Percentiles rank a stretch among this genome's conserved stretches.
phyloP scores from a whole-genome alignment of 2,329 filamentous ascomycete genomes.

The Aphanocladium album region DNA sequence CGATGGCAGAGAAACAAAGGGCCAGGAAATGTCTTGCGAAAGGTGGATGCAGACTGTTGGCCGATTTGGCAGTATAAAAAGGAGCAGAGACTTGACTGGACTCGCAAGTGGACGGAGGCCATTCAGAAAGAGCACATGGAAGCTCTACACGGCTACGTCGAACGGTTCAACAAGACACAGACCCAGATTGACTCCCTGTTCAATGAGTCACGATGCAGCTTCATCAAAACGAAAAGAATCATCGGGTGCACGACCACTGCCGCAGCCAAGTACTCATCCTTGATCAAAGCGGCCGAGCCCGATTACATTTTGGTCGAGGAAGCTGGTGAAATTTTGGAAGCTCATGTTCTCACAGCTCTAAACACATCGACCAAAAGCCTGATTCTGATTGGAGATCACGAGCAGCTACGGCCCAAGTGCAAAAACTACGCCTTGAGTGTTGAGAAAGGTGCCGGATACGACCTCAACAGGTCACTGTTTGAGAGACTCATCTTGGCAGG shows the following conservation, averaged over 20 bases:
- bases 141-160: slow-evolving; percentile 32
- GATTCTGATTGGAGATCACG: slow-evolving; percentile 68
- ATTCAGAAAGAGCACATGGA: slow-evolving; percentile 47
- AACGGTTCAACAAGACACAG: slow-evolving; percentile 38
- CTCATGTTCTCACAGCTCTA: slow-evolving; percentile 56
- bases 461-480: slow-evolving; percentile 64
- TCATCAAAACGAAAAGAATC: slow-evolving; percentile 51
- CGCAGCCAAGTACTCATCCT: slow-evolving; percentile 55
- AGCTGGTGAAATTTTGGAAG: slow-evolving; percentile 67
- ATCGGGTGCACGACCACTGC: slow-evolving; percentile 69
- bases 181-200: slow-evolving; percentile 38
- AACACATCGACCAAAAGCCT: slow-evolving; percentile 53
- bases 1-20: slow-evolving; percentile 46
- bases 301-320: slow-evolving; percentile 65
- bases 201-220: slow-evolving; percentile 34
- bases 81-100: slow-evolving; percentile 29
- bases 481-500: slow-evolving; percentile 59
- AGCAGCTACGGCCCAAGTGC: slow-evolving; percentile 65
- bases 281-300: slow-evolving; percentile 49
- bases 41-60: no score
- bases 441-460: slow-evolving; percentile 60
- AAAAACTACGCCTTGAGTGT: slow-evolving; percentile 56
- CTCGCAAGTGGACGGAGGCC: slow-evolving; percentile 37
- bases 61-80: slow-evolving; percentile 50
- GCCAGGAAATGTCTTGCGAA: slow-evolving; percentile 33